Base-by-base conservation (phyloP, 2,329 filamentous ascomycete species). In the Fusarium sp. region DNA sequence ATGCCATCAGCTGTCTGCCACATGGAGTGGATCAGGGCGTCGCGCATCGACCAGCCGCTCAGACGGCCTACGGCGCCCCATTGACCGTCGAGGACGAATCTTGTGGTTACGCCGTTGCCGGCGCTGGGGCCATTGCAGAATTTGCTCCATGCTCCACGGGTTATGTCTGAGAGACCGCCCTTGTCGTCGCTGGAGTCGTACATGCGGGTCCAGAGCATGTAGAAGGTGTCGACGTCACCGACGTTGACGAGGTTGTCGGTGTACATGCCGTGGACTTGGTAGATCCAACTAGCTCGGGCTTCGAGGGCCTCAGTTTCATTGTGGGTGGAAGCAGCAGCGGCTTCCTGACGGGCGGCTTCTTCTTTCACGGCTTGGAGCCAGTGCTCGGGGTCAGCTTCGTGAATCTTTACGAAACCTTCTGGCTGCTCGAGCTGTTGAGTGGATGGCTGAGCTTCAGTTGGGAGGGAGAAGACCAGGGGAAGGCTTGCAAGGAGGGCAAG, bases 191-290 rank as follows among this genome's bases (percentile, higher is more conserved):
- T 59, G 11, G 13, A 11, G 29, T 62, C 59, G 36, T 62, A 62
- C 59, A 62, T 62, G 18, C 59, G 59, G 4, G 27, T 39, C 39
- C 33, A 59, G 53, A 62, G 53, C 59, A 62, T 62, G 53, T 59
- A 47, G 9, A 39, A 41, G 18, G 42, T 62, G 1, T 62, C 53
- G 1, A 62, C 59, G 20, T 62, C 59, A 13, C 59, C 59, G 35
- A 62, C 53, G 15, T 62, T 62, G 29, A 62, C 42, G 17, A 62
- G 53, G 11, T 4, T 7, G 42, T 62, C 59, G 3, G 59, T 62
- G 20, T 62, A 62, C 53, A 59, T 62, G 35, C 42, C 59, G 22
- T 62, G 53, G n/a, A 59, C 22, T 12, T 59, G 35, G 22, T 29
- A 62, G 53, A 59, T 29, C 59, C 59, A 62, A 14, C n/a, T 31